Percentiles rank a stretch among this genome's conserved stretches.
phyloP scores from a whole-genome alignment of 805 yeast species.

The Candida ipomoeae region DNA sequence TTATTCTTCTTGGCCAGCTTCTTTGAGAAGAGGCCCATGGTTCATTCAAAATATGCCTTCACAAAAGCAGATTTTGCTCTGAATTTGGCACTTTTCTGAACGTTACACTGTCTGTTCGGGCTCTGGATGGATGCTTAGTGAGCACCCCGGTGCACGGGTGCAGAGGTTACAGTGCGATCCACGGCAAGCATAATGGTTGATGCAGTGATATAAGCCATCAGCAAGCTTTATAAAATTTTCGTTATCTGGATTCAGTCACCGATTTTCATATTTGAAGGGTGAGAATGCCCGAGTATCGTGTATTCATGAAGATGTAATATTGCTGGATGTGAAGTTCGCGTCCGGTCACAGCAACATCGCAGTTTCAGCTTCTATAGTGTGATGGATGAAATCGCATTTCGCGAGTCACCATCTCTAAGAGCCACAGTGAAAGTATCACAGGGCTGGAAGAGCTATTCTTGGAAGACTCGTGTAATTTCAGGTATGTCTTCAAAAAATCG shows the following conservation, averaged over 20 bases:
- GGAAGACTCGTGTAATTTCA: not conserved
- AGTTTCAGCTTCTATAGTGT: not conserved
- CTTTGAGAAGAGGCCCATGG: not conserved
- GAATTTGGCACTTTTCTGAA: not conserved
- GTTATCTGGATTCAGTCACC: no score
- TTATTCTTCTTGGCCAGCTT: not conserved
- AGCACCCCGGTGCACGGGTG: constrained; percentile 2
- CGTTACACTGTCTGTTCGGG: not conserved
- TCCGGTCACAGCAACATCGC: not conserved
- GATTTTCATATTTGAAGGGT: no score
- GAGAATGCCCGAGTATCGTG: no score
- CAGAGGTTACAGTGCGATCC: not conserved
- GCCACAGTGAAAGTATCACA: not conserved
- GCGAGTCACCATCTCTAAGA: not conserved
- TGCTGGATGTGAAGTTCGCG: no score
- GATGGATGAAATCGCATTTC: not conserved
- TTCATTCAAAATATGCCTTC: not conserved
- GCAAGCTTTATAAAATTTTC: not conserved
- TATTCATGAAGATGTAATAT: no score
- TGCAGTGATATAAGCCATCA: not conserved
- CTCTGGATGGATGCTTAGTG: not conserved
- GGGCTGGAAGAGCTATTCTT: not conserved
- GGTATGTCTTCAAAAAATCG: not conserved
- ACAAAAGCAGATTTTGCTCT: not conserved
- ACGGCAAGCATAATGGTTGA: not conserved